Conservation (phyloP, 257 asterid species). For the Leptodermis oblonga region DNA sequence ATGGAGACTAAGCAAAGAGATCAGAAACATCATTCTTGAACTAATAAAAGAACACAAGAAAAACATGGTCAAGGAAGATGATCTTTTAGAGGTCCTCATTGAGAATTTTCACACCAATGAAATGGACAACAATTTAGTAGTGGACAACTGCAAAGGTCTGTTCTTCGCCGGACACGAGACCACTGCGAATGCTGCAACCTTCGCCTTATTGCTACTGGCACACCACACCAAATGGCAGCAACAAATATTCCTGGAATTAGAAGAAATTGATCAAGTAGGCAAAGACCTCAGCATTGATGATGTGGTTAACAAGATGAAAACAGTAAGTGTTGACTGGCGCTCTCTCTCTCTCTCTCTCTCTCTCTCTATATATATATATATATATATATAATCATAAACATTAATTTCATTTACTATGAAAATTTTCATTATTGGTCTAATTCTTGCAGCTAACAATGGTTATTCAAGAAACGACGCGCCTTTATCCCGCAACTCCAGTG, state of each 20-base stretch:
- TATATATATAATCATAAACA: no score
- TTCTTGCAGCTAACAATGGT: constrained; percentile 5
- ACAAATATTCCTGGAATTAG: not conserved
- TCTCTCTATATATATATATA: no score
- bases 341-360: no score
- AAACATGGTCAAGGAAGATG: not conserved
- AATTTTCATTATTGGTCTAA: not conserved
- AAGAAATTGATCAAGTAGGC: not conserved
- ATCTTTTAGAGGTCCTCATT: not conserved
- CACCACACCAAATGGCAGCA: constrained; percentile 6
- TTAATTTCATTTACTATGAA: not conserved
- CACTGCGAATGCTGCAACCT: constrained; percentile 2
- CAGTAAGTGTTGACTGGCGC: not conserved
- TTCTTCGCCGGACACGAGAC: constrained; percentile 3
- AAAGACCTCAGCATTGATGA: not conserved
- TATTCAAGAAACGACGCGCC: constrained; percentile 8
- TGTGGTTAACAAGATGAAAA: not conserved
- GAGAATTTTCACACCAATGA: not conserved
- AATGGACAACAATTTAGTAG: not conserved
- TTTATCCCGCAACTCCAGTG: constrained; percentile 6
- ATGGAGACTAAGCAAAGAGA: constrained; percentile 4
- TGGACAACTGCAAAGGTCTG: constrained; percentile 4
- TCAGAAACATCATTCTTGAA: constrained; percentile 1
- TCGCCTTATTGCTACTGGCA: not conserved
- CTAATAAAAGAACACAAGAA: not conserved